Conservation (phyloP, 352 stramenopile genomes). For the Phytophthora capsici region DNA sequence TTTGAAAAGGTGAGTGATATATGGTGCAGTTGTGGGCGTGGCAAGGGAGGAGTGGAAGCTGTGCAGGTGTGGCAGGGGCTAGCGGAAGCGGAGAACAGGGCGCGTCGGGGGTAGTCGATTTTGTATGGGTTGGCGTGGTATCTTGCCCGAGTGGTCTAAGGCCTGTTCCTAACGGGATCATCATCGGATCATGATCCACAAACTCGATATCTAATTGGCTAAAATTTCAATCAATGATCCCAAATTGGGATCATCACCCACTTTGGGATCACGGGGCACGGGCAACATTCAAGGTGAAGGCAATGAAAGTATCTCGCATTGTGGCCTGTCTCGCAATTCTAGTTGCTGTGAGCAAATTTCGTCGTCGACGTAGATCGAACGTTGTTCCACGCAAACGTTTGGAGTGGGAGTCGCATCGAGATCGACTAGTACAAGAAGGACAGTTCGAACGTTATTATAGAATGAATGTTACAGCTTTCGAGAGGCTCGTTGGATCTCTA, state of each 20-base stretch:
- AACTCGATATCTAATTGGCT: no score
- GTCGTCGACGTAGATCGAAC: neutral
- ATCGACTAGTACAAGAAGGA: neutral
- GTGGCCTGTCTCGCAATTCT: neutral
- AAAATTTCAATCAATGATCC: neutral
- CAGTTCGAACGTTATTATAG: constrained; percentile 8
- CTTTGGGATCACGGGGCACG: neutral
- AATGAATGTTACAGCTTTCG: constrained; percentile 1
- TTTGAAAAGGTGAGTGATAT: no score
- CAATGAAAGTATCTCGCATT: neutral
- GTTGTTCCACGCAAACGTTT: neutral
- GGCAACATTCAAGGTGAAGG: no score
- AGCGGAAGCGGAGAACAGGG: no score
- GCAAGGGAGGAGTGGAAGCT: no score
- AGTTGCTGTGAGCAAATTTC: neutral
- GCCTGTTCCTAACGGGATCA: constrained; percentile 10
- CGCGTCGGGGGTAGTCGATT: no score
- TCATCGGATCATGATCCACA: neutral
- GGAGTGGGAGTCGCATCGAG: constrained; percentile 4
- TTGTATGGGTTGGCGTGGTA: no score
- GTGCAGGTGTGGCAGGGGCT: no score
- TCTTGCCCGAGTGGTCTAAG: no score
- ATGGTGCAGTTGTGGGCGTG: no score
- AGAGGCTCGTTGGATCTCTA: neutral
- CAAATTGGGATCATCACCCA: neutral